A percentile compares a stretch with the other conserved stretches of the same genome.
Conservation (phyloP, 2,329 filamentous ascomycete species). For the Verruconis gallopava region DNA sequence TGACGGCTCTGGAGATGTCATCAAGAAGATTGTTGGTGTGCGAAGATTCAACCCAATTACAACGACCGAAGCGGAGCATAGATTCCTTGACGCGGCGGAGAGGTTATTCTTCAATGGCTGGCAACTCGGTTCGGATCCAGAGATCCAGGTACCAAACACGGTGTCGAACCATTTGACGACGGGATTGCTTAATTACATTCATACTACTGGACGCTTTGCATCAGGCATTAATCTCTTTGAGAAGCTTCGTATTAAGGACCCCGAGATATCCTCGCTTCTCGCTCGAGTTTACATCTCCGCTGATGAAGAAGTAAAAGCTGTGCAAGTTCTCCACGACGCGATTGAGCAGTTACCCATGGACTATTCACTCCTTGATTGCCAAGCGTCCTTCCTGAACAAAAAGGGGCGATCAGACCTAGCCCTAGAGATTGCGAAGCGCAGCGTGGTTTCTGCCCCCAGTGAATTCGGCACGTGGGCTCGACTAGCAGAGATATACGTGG, state of each 20-base stretch:
- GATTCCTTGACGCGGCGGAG: conserved; percentile 88
- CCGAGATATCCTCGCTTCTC: conserved; percentile 86
- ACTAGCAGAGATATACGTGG: conserved; percentile 84
- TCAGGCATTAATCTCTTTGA: conserved; percentile 97
- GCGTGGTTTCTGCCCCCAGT: conserved; percentile 87
- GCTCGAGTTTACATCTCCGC: conserved; percentile 87
- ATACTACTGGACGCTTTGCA: conserved; percentile 84
- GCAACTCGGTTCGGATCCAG: conserved; percentile 90
- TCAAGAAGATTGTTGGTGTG: conserved; percentile 95
- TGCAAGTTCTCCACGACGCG: conserved; percentile 75
- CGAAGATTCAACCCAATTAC: conserved; percentile 94
- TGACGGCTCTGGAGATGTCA: conserved; percentile 83
- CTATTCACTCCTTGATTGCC: conserved; percentile 88
- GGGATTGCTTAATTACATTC: conserved; percentile 88
- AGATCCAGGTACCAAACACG: conserved; percentile 93
- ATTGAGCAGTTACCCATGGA: conserved; percentile 93
- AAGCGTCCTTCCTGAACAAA: conserved; percentile 79
- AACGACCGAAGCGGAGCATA: conserved; percentile 95
- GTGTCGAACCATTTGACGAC: conserved; percentile 92
- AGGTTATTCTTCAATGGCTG: conserved; percentile 90
- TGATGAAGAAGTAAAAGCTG: conserved; percentile 92
- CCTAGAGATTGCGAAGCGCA: conserved; percentile 82
- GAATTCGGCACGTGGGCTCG: conserved; percentile 97
- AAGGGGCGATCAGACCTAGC: conserved; percentile 84
- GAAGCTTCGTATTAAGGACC: conserved; percentile 79